These are phyloP conservation scores for Proliferodiscus dingleyae DNA, from an alignment of 2,329 filamentous ascomycete species.

Conservation along the genomic window DNA sequence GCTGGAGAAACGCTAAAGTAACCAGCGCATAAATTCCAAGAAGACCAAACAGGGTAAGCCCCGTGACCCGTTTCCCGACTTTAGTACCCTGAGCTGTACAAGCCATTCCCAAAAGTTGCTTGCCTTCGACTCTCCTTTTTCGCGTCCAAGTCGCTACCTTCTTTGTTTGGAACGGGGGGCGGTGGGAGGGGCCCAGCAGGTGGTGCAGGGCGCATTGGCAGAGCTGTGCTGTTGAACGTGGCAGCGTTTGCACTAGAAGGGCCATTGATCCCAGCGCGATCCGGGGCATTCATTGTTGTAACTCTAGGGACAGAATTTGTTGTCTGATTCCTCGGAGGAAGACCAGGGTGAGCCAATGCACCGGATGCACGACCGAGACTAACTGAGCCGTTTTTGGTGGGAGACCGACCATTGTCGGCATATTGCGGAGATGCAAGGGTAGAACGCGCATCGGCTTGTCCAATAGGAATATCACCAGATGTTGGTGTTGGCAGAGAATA, in stretches of 20 bases:
- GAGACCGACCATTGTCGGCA: conserved; percentile 30
- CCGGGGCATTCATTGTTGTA: conserved; percentile 35
- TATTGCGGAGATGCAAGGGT: conserved; percentile 42
- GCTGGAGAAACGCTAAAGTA: conserved; percentile 15
- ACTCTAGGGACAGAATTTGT: conserved; percentile 50
- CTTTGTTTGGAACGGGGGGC: conserved; percentile 48
- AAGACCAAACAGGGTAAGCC: conserved; percentile 10
- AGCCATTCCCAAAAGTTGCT: conserved; percentile 43
- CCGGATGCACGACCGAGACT: conserved; percentile 43
- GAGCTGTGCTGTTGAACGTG: conserved; percentile 45
- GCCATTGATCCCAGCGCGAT: conserved; percentile 29
- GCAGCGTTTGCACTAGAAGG: conserved; percentile 41
- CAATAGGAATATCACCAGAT: conserved; percentile 68
- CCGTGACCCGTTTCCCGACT: conserved; percentile 15
- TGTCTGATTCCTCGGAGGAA: conserved; percentile 48
- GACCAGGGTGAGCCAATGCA: conserved; percentile 36
- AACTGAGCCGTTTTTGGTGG: conserved; percentile 36
- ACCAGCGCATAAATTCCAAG: conserved; percentile 12
- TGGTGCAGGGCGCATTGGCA: conserved; percentile 60
- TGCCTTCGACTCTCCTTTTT: conserved; percentile 50
- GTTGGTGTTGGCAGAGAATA: conserved; percentile 56
- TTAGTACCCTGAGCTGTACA: conserved; percentile 26
- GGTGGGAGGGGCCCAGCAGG: conserved; percentile 54
- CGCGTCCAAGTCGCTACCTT: conserved; percentile 38
- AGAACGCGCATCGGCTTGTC: conserved; percentile 43